Evolutionary conservation across 176 grass and related monocot species (phyloP), one percentile per base, ranked within the genome.

Genomic region (Avena atlantica): DNA sequence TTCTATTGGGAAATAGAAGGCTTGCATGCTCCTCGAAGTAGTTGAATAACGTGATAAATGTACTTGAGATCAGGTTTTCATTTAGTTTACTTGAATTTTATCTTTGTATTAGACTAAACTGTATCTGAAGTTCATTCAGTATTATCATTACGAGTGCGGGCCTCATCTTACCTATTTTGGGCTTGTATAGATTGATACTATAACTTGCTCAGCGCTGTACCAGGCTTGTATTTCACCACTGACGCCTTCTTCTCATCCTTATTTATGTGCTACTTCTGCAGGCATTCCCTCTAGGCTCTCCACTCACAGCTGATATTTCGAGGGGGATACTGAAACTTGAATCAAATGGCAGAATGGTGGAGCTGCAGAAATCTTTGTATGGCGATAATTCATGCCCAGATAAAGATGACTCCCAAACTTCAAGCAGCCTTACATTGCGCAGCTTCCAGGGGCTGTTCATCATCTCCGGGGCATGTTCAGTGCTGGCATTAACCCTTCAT

Each of bases 401-500:
- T 24, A 88, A 92, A 76, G 55, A 74, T 49, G 45, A 87, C 62
- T 84, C 83, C 5, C 75, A 87, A 83, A 90, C 82, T 78, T 92
- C 93, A 51, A 90, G 90, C 36, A 92, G 78, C 44, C 90, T 94
- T 69, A 88, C 88, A 21, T 66, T 90, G 44, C 88, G 64, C 49
- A 94, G 90, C 79, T 94, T 94, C 78, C 81, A 87, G 81, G 93
- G 93, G n/a, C 40, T 94, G 61, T 92, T 94, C 83, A 36, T 91
- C 15, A 91, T 95, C 58, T 93, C 86, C 0, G 93, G 91, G 52
- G 34, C 53, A 63, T 84, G 90, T 42, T 89, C 90, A 55, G 4
- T 85, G 6, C 72, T 78, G 69, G 89, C 93, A 47, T 51, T 95
- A 14, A 61, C 87, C 72, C 78, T 91, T 27, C 83, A 87, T 82